phyloP scores from a whole-genome alignment of 2,329 filamentous ascomycete genomes.

The Diplodia seriata region DNA sequence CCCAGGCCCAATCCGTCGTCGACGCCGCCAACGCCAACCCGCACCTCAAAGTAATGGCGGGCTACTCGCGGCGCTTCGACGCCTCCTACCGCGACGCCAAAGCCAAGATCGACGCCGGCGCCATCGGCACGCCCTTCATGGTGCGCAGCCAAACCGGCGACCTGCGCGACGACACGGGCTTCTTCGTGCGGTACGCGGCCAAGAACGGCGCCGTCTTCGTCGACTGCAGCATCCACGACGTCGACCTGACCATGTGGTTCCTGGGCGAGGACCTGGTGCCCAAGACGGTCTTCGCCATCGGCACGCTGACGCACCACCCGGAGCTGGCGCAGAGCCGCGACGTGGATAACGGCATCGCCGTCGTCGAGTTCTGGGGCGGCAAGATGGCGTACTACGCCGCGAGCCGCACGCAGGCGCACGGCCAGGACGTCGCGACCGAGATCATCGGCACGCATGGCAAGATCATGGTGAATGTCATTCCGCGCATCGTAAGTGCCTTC shows the following conservation, averaged over 20 bases:
- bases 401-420: constrained; percentile 52
- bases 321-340: constrained; percentile 50
- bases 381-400: constrained; percentile 55
- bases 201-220: constrained; percentile 55
- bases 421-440: constrained; percentile 54
- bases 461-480: constrained; percentile 51
- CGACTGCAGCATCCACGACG: constrained; percentile 54
- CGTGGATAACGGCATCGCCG: constrained; percentile 54
- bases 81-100: constrained; percentile 37
- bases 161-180: constrained; percentile 46
- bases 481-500: constrained; percentile 34
- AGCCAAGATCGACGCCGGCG: constrained; percentile 37
- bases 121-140: constrained; percentile 51
- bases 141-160: constrained; percentile 55
- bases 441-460: constrained; percentile 54
- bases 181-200: constrained; percentile 53
- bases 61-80: constrained; percentile 56
- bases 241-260: constrained; percentile 54
- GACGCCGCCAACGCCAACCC: constrained; percentile 46
- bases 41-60: constrained; percentile 53
- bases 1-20: constrained; percentile 40
- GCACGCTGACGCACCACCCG: constrained; percentile 46
- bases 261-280: constrained; percentile 47
- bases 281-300: constrained; percentile 49
- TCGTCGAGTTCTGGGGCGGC: constrained; percentile 55